Evolutionary conservation across 2,329 filamentous ascomycete genomes (phyloP).

Genomic region (Curvularia hawaiiensis): DNA sequence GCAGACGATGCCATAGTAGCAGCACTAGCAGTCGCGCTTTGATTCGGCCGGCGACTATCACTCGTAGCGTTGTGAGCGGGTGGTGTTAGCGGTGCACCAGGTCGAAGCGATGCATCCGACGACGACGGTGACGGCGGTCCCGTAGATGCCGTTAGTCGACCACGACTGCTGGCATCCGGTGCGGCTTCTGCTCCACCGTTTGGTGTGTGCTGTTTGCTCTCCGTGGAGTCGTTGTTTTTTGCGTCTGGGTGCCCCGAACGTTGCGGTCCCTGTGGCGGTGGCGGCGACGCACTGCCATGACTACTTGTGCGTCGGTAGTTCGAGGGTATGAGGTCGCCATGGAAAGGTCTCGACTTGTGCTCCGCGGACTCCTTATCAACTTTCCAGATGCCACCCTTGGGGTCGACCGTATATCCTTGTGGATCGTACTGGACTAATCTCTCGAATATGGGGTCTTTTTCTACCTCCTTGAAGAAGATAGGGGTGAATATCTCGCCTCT

Average conservation of each 20-base stretch:
- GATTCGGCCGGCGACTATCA: not conserved
- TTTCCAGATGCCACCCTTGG: slow-evolving; percentile 41
- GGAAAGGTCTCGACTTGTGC: slow-evolving; percentile 35
- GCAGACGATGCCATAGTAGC: not conserved
- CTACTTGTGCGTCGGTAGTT: slow-evolving; percentile 18
- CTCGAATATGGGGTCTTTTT: slow-evolving; percentile 35
- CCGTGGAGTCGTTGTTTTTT: not conserved
- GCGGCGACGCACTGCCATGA: not conserved
- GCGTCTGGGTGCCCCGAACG: not conserved
- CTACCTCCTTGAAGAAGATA: slow-evolving; percentile 49
- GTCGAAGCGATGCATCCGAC: slow-evolving; percentile 2
- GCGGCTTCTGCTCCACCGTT: not conserved
- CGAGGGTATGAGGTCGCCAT: slow-evolving; percentile 35
- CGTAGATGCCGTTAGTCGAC: not conserved
- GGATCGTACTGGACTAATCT: slow-evolving; percentile 26
- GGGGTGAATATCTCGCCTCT: slow-evolving; percentile 46
- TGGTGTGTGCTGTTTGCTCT: not conserved
- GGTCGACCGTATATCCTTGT: slow-evolving; percentile 32
- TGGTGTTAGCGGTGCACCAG: not conserved
- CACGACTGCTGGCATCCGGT: not conserved
- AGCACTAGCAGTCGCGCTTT: not conserved
- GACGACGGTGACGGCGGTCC: not conserved
- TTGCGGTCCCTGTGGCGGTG: not conserved
- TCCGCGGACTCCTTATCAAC: slow-evolving; percentile 30
- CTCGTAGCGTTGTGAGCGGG: slow-evolving; percentile 1